A percentile compares a stretch with the other conserved stretches of the same genome.
Conservation (phyloP, 495 filamentous ascomycete species). For the Trypethelium eluteriae region DNA sequence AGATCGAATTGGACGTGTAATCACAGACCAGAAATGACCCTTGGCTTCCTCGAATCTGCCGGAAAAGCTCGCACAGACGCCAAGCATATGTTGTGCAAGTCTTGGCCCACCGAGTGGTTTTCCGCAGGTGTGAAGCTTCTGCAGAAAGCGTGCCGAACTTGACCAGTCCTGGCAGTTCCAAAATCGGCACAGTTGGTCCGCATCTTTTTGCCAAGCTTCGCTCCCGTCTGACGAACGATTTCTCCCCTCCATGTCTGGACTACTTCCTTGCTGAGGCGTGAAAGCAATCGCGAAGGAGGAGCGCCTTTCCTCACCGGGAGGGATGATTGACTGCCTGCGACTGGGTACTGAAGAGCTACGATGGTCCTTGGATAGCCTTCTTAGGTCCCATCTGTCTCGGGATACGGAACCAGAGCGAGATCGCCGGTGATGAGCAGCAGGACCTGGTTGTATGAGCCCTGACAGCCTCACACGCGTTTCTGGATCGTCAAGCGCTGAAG, state of each 20-base stretch:
- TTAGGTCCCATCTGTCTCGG: background rate
- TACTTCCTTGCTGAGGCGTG: background rate
- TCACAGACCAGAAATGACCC: conserved; percentile 14
- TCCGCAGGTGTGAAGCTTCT: conserved; percentile 8
- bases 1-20: conserved; percentile 15
- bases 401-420: conserved; percentile 6
- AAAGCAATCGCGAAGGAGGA: background rate
- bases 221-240: background rate
- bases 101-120: conserved; percentile 10
- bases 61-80: conserved; percentile 19
- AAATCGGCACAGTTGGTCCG: background rate
- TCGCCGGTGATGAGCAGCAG: background rate
- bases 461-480: background rate
- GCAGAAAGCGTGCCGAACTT: background rate
- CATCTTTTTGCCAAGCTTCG: conserved; percentile 6
- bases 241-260: background rate
- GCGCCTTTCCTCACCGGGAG: background rate
- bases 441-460: background rate
- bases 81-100: conserved; percentile 17
- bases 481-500: conserved; percentile 1
- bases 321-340: background rate
- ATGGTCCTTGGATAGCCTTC: conserved; percentile 4
- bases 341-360: background rate
- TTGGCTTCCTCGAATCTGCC: conserved; percentile 24
- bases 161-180: conserved; percentile 4